Base-by-base conservation (phyloP, 1,284 basidiomycete genomes). In the Heliocybe sulcata region DNA sequence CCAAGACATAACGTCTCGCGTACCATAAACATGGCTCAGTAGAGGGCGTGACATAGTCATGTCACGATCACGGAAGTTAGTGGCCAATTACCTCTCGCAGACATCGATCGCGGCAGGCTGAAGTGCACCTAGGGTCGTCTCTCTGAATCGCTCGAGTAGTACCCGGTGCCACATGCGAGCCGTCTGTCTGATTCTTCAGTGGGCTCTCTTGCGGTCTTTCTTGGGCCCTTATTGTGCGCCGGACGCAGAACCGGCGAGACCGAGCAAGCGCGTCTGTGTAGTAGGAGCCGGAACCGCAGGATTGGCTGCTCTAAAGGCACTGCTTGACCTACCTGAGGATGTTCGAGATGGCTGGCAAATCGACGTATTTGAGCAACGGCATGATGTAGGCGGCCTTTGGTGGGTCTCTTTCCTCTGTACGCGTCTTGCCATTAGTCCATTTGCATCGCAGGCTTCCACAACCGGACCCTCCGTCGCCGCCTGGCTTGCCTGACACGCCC, bases 201-300 rank as follows among this genome's bases (percentile, higher is more conserved):
- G n/a, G n/a, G n/a, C n/a, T n/a, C n/a, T n/a, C n/a, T n/a, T n/a
- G n/a, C n/a, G n/a, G n/a, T n/a, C n/a, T n/a, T n/a, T n/a, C n/a
- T n/a, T n/a, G n/a, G n/a, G n/a, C n/a, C n/a, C n/a, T n/a, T n/a
- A n/a, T n/a, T n/a, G n/a, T n/a, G n/a, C n/a, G n/a, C n/a, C n/a
- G n/a, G n/a, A n/a, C n/a, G 16, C 33, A 16, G 33, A 35, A 9
- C 33, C 33, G 33, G 33, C 33, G 9, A 35, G 33, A 9, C 16
- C 33, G 16, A 9, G 9, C 33, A 82, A 81, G 65, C 76, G 75
- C 1, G 74, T 83, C 49, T 80, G 75, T 9, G 74, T 83, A 51
- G 67, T 78, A 1, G 77, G 76, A 1, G 78, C 73, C 3, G 81
- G 80, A 0, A 82, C 76, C 59, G 77, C 74, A 4, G 82, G 81